phyloP scores from a whole-genome alignment of 495 filamentous ascomycete species.

The Penicillium soppii region DNA sequence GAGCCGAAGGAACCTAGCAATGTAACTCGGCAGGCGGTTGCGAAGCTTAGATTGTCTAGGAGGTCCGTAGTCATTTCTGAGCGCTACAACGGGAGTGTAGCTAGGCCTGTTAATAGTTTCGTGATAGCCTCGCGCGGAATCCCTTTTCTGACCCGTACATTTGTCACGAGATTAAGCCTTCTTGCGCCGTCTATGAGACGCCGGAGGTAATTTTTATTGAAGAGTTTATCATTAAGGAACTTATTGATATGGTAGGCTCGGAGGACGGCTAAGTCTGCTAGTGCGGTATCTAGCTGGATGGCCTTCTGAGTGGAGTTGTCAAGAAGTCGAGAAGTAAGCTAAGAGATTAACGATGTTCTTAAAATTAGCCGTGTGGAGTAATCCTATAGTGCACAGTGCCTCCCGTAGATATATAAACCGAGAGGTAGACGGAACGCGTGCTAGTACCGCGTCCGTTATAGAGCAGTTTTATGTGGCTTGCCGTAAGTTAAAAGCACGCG shows the following conservation, averaged over 20 bases:
- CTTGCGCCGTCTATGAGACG: background rate
- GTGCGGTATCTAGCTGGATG: background rate
- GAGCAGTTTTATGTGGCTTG: slow-evolving; percentile 7
- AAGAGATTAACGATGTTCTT: slow-evolving; percentile 1
- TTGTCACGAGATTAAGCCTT: too few species aligned
- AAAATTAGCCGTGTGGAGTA: slow-evolving; percentile 1
- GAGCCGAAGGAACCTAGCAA: slow-evolving; percentile 1
- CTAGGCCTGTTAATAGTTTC: slow-evolving; percentile 2
- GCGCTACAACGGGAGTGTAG: background rate
- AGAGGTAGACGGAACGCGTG: slow-evolving; percentile 1
- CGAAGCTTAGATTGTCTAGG: slow-evolving; percentile 7
- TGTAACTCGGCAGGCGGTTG: slow-evolving; percentile 1
- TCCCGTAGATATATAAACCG: background rate
- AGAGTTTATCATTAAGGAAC: too few species aligned
- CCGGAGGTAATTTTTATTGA: background rate
- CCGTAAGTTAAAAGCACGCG: background rate
- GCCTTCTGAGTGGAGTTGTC: background rate
- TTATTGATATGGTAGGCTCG: too few species aligned
- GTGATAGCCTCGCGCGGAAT: slow-evolving; percentile 8
- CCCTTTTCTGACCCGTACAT: slow-evolving; percentile 6
- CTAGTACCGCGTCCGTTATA: slow-evolving; percentile 1
- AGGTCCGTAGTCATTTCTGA: slow-evolving; percentile 2
- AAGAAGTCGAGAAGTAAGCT: slow-evolving; percentile 7
- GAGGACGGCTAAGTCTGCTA: background rate
- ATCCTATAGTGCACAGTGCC: slow-evolving; percentile 1